Base-by-base conservation (phyloP, 345 rosid species). In the Hevea brasiliensis region DNA sequence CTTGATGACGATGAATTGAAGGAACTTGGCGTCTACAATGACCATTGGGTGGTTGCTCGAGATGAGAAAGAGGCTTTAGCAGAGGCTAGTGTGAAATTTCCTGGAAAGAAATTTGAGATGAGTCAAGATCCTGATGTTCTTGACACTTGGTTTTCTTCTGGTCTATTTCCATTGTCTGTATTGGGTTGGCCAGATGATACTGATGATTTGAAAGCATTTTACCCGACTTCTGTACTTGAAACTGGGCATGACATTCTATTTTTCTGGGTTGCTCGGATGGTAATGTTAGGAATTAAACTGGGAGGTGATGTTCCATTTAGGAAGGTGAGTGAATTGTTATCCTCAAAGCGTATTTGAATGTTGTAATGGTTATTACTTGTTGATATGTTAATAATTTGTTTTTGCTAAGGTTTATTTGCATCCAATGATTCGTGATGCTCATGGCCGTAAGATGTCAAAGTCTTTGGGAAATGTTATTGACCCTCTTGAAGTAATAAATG, bases 251-350 rank as follows among this genome's bases (percentile, higher is more conserved):
- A 92, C 80, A 95, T 95, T 75, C 83, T 92, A 57, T 95, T 92
- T 70, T 95, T 95, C 69, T 95, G 99, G 98, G 98, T 95, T 82
- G 99, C 97, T 75, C 90, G 98, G 45, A 95, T 92, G 99, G 98
- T 92, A 74, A 91, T 92, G 98, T 68, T 88, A 77, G 94, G 99
- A 72, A 89, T 89, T 61, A 84, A 83, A 78, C 78, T 95, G 72
- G 92, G 97, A 74, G 94, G 96, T 62, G 96, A 92, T 62, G 93
- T 92, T 66, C 98, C 99, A 37, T 95, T 95, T 69, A 85, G 86
- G 56, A 89, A 89, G 94, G 98, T 92, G 68, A 69, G 81, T 70
- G 27, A 76, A 72, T 67, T 45, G 1, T 35, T 71, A 20, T 64
- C n/a, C 50, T 55, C 42, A 50, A 71, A 60, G 11, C 76, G 23